Conservation (phyloP, 1,139 yeast species). For the Suhomyces maxii region DNA sequence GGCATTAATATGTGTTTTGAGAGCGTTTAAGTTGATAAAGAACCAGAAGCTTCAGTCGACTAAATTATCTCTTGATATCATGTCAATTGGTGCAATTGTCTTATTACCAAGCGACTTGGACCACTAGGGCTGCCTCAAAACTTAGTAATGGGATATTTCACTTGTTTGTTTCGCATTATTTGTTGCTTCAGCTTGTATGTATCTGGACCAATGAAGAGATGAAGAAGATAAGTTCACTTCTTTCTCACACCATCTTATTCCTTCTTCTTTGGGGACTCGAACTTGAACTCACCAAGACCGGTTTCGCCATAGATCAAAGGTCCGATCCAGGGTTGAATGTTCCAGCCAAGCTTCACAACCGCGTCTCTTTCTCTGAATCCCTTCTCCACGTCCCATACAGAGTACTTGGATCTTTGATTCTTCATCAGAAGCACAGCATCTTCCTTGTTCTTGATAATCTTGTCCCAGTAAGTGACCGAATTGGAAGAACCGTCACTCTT, state of each 20-base stretch:
- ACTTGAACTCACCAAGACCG: conserved; percentile 26
- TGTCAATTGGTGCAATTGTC: too few relatives aligned
- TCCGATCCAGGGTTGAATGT: conserved; percentile 89
- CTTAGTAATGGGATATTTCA: too few relatives aligned
- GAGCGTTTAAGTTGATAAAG: too few relatives aligned
- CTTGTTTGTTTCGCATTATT: too few relatives aligned
- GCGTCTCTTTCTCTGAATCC: conserved; percentile 70
- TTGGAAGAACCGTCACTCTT: conserved; percentile 50
- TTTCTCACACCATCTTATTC: not conserved
- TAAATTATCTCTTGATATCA: too few relatives aligned
- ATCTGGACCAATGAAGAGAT: too few relatives aligned
- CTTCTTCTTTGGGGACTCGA: conserved; percentile 26
- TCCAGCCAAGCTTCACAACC: conserved; percentile 76
- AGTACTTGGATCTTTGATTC: conserved; percentile 68
- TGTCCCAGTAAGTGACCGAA: conserved; percentile 89
- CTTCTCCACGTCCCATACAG: conserved; percentile 84
- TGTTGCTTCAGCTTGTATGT: too few relatives aligned
- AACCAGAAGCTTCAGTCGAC: too few relatives aligned
- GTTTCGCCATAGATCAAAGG: conserved; percentile 72
- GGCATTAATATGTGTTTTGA: too few relatives aligned
- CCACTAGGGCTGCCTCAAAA: too few relatives aligned
- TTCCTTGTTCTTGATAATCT: conserved; percentile 59
- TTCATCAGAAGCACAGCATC: conserved; percentile 57
- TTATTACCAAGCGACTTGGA: too few relatives aligned
- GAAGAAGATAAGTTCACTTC: not conserved